Evolutionary conservation across 768 basidiomycete genomes (phyloP).

Genomic region (Suillus weaverae): DNA sequence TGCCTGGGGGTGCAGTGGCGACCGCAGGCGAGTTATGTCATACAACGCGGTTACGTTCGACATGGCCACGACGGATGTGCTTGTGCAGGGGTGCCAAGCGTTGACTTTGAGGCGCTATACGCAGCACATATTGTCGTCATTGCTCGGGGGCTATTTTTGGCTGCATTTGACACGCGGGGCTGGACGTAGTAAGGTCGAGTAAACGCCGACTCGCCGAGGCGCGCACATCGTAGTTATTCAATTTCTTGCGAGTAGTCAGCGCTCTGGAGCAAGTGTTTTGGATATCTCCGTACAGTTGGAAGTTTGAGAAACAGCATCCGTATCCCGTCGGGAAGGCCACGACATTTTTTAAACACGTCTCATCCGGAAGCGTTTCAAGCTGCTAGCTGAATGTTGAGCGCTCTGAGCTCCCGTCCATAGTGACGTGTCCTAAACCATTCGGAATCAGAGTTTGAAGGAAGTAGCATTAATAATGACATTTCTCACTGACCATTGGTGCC

Average conservation of each 20-base stretch:
- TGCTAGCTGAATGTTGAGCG: neutral
- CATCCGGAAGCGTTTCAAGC: neutral
- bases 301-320: neutral
- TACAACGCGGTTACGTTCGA: neutral
- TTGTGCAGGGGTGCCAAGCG: too few species aligned
- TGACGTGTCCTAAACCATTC: neutral
- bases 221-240: neutral
- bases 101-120: constrained; percentile 3
- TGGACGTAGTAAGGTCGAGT: neutral
- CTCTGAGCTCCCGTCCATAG: neutral
- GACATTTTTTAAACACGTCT: neutral
- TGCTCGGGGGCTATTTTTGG: neutral
- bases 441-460: neutral
- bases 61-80: neutral
- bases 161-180: neutral
- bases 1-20: neutral
- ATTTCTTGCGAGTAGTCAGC: neutral
- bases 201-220: neutral
- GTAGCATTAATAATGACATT: neutral
- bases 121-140: neutral
- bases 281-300: too few species aligned
- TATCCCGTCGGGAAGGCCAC: neutral
- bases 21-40: neutral
- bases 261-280: neutral
- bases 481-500: neutral